These are phyloP conservation scores for Ploettnerulaceae sp. DNA, from an alignment of 2,329 filamentous ascomycete species.

Conservation along the genomic window DNA sequence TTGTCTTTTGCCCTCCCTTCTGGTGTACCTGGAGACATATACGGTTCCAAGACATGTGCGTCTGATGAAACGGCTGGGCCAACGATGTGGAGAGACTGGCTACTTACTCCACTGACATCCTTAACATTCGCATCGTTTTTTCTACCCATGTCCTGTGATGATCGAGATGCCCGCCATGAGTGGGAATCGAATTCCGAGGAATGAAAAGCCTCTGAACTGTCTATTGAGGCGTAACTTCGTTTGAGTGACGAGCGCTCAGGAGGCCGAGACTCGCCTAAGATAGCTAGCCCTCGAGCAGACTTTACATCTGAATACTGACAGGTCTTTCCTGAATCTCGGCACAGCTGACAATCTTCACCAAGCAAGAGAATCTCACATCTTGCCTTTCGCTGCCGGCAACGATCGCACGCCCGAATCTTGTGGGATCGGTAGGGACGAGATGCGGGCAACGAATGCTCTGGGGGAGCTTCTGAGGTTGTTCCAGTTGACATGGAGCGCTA, in stretches of 20 bases:
- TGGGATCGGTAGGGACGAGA: slow-evolving; percentile 56
- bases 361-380: slow-evolving; percentile 54
- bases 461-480: too few species aligned
- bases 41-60: slow-evolving; percentile 56
- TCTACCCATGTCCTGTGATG: too few species aligned
- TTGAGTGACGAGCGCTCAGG: too few species aligned
- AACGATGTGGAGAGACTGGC: slow-evolving; percentile 45
- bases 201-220: not conserved
- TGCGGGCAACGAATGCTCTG: slow-evolving; percentile 1
- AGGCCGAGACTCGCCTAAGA: too few species aligned
- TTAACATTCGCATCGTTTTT: not conserved
- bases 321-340: slow-evolving; percentile 34
- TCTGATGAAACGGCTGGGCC: slow-evolving; percentile 56
- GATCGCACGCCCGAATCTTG: slow-evolving; percentile 54
- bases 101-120: too few species aligned
- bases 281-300: too few species aligned
- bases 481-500: too few species aligned
- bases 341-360: slow-evolving; percentile 50
- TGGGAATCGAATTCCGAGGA: not conserved
- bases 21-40: slow-evolving; percentile 40
- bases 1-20: slow-evolving; percentile 35
- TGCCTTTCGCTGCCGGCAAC: slow-evolving; percentile 57
- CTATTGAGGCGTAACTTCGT: not conserved
- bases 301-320: slow-evolving; percentile 7
- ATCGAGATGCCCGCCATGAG: not conserved